Evolutionary conservation across 305 asterid genomes (phyloP).

Genomic region (Fraxinus ornus): DNA sequence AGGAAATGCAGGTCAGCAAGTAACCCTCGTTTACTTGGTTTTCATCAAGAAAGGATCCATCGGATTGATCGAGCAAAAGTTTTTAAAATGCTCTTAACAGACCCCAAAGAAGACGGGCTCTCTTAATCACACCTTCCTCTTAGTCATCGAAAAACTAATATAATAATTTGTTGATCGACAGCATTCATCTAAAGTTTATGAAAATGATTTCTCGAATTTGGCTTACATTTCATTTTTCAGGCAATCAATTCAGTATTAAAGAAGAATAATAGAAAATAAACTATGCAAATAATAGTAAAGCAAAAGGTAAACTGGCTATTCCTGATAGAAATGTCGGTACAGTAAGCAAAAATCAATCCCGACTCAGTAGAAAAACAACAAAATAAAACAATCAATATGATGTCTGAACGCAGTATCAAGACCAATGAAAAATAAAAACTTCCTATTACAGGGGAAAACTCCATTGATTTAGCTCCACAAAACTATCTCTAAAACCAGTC

Average conservation of each 20-base stretch:
- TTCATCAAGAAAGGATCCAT: constrained; percentile 79
- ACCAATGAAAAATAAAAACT: constrained; percentile 20
- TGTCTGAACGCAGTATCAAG: not conserved
- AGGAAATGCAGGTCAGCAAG: constrained; percentile 72
- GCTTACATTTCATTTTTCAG: not conserved
- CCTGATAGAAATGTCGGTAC: not conserved
- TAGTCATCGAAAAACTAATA: not conserved
- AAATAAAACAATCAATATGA: constrained; percentile 1
- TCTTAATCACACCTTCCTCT: constrained; percentile 5
- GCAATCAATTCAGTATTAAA: not conserved
- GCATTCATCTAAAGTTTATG: not conserved
- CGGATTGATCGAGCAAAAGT: constrained; percentile 61
- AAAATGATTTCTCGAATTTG: not conserved
- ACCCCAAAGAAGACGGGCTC: constrained; percentile 28
- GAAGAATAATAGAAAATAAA: not conserved
- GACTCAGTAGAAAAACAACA: constrained; percentile 15
- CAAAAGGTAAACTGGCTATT: not conserved
- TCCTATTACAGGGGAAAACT: constrained; percentile 24
- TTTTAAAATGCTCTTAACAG: constrained; percentile 30
- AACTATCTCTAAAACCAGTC: not conserved
- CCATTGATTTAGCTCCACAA: constrained; percentile 19
- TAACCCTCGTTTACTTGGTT: constrained; percentile 57
- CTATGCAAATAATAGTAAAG: not conserved
- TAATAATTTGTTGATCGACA: not conserved
- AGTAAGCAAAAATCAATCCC: not conserved